Evolutionary conservation across 2,329 filamentous ascomycete genomes (phyloP).

Genomic region (Periconia sp.): DNA sequence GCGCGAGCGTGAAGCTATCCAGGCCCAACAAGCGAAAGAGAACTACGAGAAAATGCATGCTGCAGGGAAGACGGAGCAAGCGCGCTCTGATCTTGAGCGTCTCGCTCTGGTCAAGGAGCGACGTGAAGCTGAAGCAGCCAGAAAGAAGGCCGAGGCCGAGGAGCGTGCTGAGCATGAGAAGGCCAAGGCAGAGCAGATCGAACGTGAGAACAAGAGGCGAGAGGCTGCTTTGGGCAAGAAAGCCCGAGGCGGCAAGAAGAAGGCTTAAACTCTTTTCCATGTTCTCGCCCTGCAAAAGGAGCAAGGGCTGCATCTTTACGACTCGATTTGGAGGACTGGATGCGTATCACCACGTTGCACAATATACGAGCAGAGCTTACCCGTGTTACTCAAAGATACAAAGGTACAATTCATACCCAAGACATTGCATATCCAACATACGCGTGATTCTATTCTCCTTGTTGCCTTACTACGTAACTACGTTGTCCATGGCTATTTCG

Average conservation of each 20-base stretch:
- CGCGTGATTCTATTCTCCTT: neutral
- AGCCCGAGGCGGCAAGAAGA: slow-evolving; percentile 42
- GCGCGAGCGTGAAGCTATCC: slow-evolving; percentile 74
- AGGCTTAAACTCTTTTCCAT: slow-evolving; percentile 18
- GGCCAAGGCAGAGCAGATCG: slow-evolving; percentile 53
- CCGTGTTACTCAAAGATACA: neutral
- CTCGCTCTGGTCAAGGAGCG: slow-evolving; percentile 81
- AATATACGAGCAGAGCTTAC: neutral
- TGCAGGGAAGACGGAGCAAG: slow-evolving; percentile 95
- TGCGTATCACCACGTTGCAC: neutral
- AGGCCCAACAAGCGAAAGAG: slow-evolving; percentile 87
- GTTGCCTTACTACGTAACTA: too few species aligned
- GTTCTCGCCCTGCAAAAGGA: neutral
- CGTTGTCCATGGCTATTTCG: too few species aligned
- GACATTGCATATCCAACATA: neutral
- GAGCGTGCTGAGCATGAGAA: slow-evolving; percentile 59
- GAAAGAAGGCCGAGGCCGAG: slow-evolving; percentile 70
- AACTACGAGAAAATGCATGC: slow-evolving; percentile 89
- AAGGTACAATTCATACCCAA: neutral
- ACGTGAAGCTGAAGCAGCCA: slow-evolving; percentile 77
- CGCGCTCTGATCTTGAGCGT: slow-evolving; percentile 83
- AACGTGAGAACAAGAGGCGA: slow-evolving; percentile 51
- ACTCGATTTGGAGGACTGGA: neutral
- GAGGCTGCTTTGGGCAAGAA: slow-evolving; percentile 50
- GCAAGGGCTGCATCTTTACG: neutral